phyloP scores from a whole-genome alignment of 306 rosid species.

The Rosa multiflora region DNA sequence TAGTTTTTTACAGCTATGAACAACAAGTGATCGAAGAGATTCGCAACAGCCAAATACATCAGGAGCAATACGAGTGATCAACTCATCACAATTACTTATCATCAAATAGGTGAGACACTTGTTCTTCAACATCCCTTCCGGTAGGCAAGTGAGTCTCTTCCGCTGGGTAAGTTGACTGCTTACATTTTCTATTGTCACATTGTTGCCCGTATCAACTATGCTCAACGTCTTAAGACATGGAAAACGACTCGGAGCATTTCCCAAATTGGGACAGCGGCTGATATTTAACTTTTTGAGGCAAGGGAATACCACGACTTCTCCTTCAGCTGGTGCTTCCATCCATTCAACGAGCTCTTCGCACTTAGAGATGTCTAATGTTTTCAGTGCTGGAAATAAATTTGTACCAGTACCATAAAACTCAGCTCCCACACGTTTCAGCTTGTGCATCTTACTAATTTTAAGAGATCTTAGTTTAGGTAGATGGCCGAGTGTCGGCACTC shows the following conservation, averaged over 20 bases:
- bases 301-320: neutral
- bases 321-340: neutral
- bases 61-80: neutral
- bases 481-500: neutral
- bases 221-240: neutral
- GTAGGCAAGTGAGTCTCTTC: neutral
- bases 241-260: neutral
- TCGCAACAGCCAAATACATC: too few relatives aligned
- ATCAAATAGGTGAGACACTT: neutral
- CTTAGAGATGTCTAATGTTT: accelerated
- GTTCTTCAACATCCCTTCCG: neutral
- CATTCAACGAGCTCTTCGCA: neutral
- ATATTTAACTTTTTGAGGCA: accelerated
- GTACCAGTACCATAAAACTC: neutral
- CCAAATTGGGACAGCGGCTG: neutral
- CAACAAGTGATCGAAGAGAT: too few relatives aligned
- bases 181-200: neutral
- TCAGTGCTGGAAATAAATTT: neutral
- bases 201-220: accelerated
- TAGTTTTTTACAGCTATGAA: too few relatives aligned
- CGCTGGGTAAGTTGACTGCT: neutral
- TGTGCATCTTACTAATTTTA: accelerated
- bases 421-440: neutral
- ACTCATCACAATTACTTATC: neutral
- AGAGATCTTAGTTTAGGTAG: neutral